Percentiles rank a stretch among this genome's conserved stretches.
phyloP scores from a whole-genome alignment of 768 basidiomycete genomes.

The Kwoniella newhampshirensis region DNA sequence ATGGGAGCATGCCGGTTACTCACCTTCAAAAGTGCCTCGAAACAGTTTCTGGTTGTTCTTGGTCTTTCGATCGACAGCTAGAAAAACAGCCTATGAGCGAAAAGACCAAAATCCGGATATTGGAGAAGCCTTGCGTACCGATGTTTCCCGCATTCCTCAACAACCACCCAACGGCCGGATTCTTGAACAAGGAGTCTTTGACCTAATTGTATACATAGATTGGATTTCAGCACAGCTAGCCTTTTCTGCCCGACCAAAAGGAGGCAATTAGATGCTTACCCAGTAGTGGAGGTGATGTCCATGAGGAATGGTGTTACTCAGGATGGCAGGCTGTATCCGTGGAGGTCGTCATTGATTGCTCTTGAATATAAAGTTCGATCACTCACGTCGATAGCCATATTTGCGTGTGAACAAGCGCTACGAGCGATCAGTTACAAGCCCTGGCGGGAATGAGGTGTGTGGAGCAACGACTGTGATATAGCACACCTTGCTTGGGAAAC shows the following conservation, averaged over 20 bases:
- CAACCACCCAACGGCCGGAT: slow-evolving; percentile 71
- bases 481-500: neutral
- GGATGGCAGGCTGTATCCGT: slow-evolving; percentile 38
- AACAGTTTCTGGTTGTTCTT: slow-evolving; percentile 88
- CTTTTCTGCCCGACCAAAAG: too few species aligned
- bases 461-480: too few species aligned
- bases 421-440: slow-evolving; percentile 3
- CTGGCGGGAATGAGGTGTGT: too few species aligned
- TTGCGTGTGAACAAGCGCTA: slow-evolving; percentile 84
- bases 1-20: neutral
- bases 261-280: slow-evolving; percentile 39
- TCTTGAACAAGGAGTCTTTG: slow-evolving; percentile 83
- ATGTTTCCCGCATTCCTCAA: slow-evolving; percentile 92
- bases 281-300: slow-evolving; percentile 69
- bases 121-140: slow-evolving; percentile 37
- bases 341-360: slow-evolving; percentile 11
- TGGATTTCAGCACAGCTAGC: too few species aligned
- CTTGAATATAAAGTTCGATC: neutral
- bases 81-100: too few species aligned
- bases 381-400: slow-evolving; percentile 83
- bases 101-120: too few species aligned
- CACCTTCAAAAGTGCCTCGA: slow-evolving; percentile 75
- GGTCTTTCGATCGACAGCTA: slow-evolving; percentile 89
- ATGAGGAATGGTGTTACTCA: slow-evolving; percentile 80
- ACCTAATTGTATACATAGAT: slow-evolving; percentile 59